Conservation (phyloP, 495 filamentous ascomycete species). For the Aspergillus homomorphus region DNA sequence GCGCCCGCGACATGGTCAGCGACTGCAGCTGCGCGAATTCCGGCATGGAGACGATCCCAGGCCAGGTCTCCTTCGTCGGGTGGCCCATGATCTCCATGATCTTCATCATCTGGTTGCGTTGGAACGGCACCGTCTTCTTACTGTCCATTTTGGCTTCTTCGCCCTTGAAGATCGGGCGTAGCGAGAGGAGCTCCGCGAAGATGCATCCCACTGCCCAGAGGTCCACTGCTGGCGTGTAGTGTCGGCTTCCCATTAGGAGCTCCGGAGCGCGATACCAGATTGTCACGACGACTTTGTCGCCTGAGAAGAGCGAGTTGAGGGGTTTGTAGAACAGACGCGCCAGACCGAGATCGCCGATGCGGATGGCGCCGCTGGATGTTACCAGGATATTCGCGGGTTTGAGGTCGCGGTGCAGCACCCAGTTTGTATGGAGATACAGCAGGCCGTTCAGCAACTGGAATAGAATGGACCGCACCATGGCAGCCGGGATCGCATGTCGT, state of each 20-base stretch:
- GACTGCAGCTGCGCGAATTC: conserved; percentile 76
- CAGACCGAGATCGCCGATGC: conserved; percentile 90
- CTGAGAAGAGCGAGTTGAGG: conserved; percentile 81
- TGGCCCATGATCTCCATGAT: conserved; percentile 94
- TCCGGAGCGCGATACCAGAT: conserved; percentile 99
- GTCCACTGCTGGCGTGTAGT: conserved; percentile 96
- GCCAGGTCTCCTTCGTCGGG: conserved; percentile 87
- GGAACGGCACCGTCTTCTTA: conserved; percentile 96
- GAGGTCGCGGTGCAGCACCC: conserved; percentile 94
- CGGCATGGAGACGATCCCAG: conserved; percentile 71
- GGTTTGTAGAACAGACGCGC: conserved; percentile 94
- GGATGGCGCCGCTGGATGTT: conserved; percentile 81
- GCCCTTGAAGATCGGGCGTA: conserved; percentile 96
- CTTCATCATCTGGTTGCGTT: conserved; percentile 97
- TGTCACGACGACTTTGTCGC: conserved; percentile 98
- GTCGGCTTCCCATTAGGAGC: conserved; percentile 80
- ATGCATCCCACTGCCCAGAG: conserved; percentile 98
- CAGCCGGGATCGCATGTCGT: conserved; percentile 80
- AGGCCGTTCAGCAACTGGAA: conserved; percentile 93
- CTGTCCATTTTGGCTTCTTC: conserved; percentile 98
- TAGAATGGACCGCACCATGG: conserved; percentile 85
- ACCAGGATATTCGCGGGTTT: conserved; percentile 99
- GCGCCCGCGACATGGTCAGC: conserved; percentile 49
- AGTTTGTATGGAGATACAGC: conserved; percentile 92
- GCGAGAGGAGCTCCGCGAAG: conserved; percentile 86